Evolutionary conservation across 768 basidiomycete species (phyloP), one percentile per base, ranked within the genome.

Genomic region (Rickenella mellea): DNA sequence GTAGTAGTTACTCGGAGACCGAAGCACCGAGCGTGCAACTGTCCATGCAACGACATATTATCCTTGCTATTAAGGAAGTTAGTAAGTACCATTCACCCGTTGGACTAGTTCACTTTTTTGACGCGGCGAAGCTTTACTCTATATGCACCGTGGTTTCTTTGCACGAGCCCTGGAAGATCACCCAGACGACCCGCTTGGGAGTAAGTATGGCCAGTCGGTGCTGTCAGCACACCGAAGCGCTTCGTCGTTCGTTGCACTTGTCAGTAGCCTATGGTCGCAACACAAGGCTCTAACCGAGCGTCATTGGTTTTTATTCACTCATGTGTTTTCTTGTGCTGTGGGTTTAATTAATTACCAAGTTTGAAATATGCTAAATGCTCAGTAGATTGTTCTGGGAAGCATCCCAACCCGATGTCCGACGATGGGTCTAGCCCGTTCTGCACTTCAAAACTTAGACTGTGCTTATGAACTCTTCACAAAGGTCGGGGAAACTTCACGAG

Each of bases 81-180:
- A 71, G 81, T 78, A 50, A 51, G 72, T 56, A 17, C 9, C 11
- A n/a, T 29, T 36, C 15, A 2, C 3, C 4, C 3, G 12, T 3
- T 10, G 11, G 12, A 10, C 4, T 11, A 9, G 35, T 47, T 27
- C 28, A 24, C 17, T 20, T 19, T 6, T 41, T 40, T 17, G 48
- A 32, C 12, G 27, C 15, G 5, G 1, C 20, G 20, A 47, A 81
- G 80, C 75, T 10, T 57, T 82, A 22, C 80, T 83, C 52, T 83
- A 83, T 50, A 77, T 84, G 69, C 80, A 84, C 57, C 70, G 81
- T 37, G 80, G 79, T 5, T 84, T 78, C 64, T 84, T 84, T 52
- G 80, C 79, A 1, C 74, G 76, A 43, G 80, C 80, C 0, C 56
- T 84, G 42, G 77, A 79, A 51, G 80, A 81, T 46, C 69, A 58